phyloP scores from a whole-genome alignment of 306 rosid species.

The Glycyrrhiza uralensis region DNA sequence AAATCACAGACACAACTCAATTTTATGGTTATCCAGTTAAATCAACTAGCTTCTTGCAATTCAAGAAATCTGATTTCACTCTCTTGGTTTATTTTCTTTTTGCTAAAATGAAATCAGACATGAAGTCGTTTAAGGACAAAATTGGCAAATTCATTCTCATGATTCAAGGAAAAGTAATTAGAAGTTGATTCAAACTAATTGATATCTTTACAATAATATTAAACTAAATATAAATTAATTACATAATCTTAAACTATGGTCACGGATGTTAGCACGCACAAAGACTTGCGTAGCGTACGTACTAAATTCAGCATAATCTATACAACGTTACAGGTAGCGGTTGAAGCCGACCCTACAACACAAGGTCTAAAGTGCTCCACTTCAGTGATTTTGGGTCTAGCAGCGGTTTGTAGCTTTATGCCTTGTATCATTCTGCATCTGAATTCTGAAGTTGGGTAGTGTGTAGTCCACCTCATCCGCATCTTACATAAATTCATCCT shows the following conservation, averaged over 20 bases:
- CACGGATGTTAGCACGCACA: not conserved
- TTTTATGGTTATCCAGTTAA: too few relatives aligned
- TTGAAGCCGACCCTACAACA: not conserved
- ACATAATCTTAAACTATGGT: not conserved
- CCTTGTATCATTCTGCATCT: conserved; percentile 5
- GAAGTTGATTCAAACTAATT: not conserved
- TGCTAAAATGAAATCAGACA: too few relatives aligned
- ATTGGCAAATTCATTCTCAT: too few relatives aligned
- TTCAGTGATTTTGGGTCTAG: conserved; percentile 6
- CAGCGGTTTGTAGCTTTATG: conserved; percentile 19
- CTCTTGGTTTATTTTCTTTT: too few relatives aligned
- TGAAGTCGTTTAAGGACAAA: too few relatives aligned
- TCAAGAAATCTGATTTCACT: too few relatives aligned
- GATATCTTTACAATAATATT: not conserved
- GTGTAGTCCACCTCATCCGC: conserved; percentile 20
- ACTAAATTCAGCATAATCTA: not conserved
- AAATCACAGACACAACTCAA: too few relatives aligned
- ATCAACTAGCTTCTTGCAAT: too few relatives aligned
- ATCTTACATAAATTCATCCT: conserved; percentile 6
- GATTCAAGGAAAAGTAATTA: not conserved
- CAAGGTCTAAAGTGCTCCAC: conserved; percentile 12
- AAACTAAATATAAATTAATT: not conserved
- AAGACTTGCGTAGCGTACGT: not conserved
- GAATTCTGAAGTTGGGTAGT: conserved; percentile 9
- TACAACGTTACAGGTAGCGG: not conserved